A percentile compares a stretch with the other conserved stretches of the same genome.
phyloP scores from a whole-genome alignment of 768 basidiomycete species.

The Serendipita sp. region DNA sequence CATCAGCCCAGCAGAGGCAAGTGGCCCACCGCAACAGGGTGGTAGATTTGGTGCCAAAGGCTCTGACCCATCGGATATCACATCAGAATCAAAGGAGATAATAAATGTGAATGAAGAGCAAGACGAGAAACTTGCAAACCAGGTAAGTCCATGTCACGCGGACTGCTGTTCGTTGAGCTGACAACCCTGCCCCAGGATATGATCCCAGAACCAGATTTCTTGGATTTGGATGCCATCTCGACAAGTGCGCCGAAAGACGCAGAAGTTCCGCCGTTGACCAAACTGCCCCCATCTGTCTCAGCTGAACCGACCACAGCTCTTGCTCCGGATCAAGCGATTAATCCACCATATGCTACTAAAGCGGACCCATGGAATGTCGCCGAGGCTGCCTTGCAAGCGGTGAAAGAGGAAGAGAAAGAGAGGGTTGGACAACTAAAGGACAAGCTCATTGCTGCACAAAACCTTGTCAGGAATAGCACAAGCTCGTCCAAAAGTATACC shows the following conservation, averaged over 20 bases:
- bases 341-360: background rate
- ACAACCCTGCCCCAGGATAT: background rate
- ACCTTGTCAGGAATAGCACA: constrained; percentile 9
- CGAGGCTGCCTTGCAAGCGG: constrained; percentile 17
- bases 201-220: constrained; percentile 54
- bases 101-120: constrained; percentile 13
- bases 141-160: background rate
- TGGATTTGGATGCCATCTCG: constrained; percentile 54
- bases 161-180: background rate
- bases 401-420: constrained; percentile 17
- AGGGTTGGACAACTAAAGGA: constrained; percentile 17
- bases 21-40: constrained; percentile 11
- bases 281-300: background rate
- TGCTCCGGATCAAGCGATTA: background rate
- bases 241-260: background rate
- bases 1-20: constrained; percentile 25
- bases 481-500: constrained; percentile 21
- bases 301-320: background rate
- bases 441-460: constrained; percentile 13
- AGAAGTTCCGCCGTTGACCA: background rate
- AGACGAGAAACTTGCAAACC: constrained; percentile 7
- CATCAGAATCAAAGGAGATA: constrained; percentile 24
- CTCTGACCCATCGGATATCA: constrained; percentile 19
- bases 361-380: constrained; percentile 12
- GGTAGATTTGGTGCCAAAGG: constrained; percentile 12